These are phyloP conservation scores for Ustulina deusta DNA, from an alignment of 2,329 filamentous ascomycete genomes.

Conservation along the genomic window DNA sequence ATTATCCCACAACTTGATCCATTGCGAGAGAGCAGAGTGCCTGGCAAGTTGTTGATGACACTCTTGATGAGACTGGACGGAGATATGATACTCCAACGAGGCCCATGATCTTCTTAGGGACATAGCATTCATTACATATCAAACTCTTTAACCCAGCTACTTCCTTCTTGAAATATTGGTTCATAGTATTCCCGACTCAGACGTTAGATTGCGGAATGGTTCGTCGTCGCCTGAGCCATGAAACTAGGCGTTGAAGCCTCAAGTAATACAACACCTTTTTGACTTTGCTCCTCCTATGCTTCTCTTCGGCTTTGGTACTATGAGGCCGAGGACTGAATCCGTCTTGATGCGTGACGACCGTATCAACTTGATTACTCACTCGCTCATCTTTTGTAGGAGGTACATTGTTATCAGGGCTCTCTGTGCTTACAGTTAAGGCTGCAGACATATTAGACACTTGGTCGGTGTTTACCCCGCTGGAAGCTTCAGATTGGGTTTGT, in stretches of 20 bases:
- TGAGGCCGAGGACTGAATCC: not conserved
- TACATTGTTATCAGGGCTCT: not conserved
- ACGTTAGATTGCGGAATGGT: not conserved
- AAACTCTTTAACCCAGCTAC: not conserved
- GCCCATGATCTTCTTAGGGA: not conserved
- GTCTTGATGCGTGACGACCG: not conserved
- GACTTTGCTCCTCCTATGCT: not conserved
- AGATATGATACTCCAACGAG: not conserved
- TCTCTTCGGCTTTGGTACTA: not conserved
- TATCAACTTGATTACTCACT: not conserved
- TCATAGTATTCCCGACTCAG: not conserved
- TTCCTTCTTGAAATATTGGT: not conserved
- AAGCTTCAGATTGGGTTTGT: not conserved
- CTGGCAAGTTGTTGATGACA: not conserved
- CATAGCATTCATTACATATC: not conserved
- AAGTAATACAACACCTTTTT: not conserved
- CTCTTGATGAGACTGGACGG: not conserved
- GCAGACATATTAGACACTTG: not conserved
- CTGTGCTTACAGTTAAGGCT: not conserved
- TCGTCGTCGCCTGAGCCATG: not conserved
- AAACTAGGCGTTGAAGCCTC: not conserved
- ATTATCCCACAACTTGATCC: slow-evolving; percentile 5
- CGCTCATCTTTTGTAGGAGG: not conserved
- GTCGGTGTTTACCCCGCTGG: not conserved
- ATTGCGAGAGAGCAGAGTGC: no score